Conservation (phyloP, 305 asterid species). For the Fraxinus angustifolia region DNA sequence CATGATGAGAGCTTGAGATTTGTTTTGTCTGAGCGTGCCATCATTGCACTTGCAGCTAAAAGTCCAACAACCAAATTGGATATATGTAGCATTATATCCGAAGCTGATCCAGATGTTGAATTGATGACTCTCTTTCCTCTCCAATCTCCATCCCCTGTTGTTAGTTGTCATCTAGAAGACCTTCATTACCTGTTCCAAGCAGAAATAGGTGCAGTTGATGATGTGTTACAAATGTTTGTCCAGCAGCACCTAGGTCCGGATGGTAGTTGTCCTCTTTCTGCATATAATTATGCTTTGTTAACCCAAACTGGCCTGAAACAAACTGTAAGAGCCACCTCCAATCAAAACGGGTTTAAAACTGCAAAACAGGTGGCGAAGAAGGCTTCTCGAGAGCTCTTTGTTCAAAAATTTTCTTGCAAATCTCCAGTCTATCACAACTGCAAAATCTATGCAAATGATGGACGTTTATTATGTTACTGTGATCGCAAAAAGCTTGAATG, state of each 20-base stretch:
- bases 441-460: constrained; percentile 92
- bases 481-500: constrained; percentile 93
- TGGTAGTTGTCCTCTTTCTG: constrained; percentile 83
- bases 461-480: constrained; percentile 84
- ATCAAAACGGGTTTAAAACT: constrained; percentile 49
- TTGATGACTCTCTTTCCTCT: constrained; percentile 24
- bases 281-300: constrained; percentile 62
- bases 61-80: constrained; percentile 54
- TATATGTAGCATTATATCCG: constrained; percentile 48
- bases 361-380: constrained; percentile 56
- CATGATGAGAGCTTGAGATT: constrained; percentile 93
- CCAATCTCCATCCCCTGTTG: constrained; percentile 69
- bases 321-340: constrained; percentile 42
- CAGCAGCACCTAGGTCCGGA: constrained; percentile 57
- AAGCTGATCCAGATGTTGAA: constrained; percentile 63
- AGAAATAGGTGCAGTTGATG: constrained; percentile 37
- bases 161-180: constrained; percentile 68
- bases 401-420: constrained; percentile 93
- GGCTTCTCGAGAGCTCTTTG: constrained; percentile 79
- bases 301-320: constrained; percentile 56
- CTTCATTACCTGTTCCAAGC: constrained; percentile 50
- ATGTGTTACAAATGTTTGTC: constrained; percentile 45
- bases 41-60: constrained; percentile 62
- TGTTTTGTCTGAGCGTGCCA: constrained; percentile 75
- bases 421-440: constrained; percentile 96